A percentile compares a stretch with the other conserved stretches of the same genome.
Conservation (phyloP, 2,329 filamentous ascomycete species). For the Colletotrichum navitas region DNA sequence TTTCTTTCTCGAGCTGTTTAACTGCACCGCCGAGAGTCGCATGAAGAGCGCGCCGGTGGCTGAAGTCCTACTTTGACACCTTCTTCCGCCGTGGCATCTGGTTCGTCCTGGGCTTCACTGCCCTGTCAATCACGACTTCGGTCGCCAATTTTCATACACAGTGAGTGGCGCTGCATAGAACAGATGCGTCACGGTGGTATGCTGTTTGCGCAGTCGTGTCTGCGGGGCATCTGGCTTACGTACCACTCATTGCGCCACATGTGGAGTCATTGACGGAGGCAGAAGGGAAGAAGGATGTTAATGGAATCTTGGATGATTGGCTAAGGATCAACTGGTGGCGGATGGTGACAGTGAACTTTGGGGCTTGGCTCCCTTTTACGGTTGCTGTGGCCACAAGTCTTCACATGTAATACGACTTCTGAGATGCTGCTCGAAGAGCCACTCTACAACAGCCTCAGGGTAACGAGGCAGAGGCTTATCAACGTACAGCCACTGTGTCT, state of each 20-base stretch:
- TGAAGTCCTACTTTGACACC: slow-evolving; percentile 47
- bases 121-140: not conserved
- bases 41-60: slow-evolving; percentile 37
- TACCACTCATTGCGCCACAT: slow-evolving; percentile 42
- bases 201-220: slow-evolving; percentile 48
- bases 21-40: slow-evolving; percentile 22
- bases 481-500: not conserved
- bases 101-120: slow-evolving; percentile 11
- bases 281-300: not conserved
- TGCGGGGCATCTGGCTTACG: slow-evolving; percentile 50
- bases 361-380: slow-evolving; percentile 10
- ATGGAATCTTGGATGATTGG: slow-evolving; percentile 13
- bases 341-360: slow-evolving; percentile 15
- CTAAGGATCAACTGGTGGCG: slow-evolving; percentile 8
- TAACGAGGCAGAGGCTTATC: not conserved
- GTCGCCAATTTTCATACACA: not conserved
- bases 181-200: slow-evolving; percentile 48
- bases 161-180: not conserved
- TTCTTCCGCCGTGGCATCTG: slow-evolving; percentile 45
- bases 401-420: not conserved
- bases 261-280: slow-evolving; percentile 9
- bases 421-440: not conserved
- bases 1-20: slow-evolving; percentile 41
- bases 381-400: slow-evolving; percentile 5
- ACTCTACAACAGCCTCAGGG: no score